phyloP scores from a whole-genome alignment of 1,284 basidiomycete genomes.

The Dichomitus squalens region DNA sequence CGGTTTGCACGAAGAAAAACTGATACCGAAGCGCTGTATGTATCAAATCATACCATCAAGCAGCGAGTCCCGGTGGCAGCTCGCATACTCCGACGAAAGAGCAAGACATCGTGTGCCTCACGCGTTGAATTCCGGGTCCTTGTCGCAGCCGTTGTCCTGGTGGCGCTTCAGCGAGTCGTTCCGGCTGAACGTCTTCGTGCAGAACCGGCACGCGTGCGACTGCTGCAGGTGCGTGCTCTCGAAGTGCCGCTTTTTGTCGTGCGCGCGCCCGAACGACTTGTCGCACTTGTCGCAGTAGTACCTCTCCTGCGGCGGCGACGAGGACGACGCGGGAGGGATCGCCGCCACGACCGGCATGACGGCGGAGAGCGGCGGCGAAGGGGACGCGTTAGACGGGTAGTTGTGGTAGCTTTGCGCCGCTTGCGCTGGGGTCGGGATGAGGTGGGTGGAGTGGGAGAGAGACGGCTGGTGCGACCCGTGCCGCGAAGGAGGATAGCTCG shows the following conservation, averaged over 20 bases:
- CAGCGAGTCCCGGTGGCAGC: no score
- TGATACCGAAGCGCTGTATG: no score
- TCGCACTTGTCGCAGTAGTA: slow-evolving; percentile 71
- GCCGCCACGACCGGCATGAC: slow-evolving; percentile 17
- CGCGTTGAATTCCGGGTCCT: slow-evolving; percentile 22
- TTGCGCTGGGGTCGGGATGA: slow-evolving; percentile 30
- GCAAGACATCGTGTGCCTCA: slow-evolving; percentile 7
- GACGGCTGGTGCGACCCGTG: slow-evolving; percentile 19
- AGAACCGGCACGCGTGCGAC: slow-evolving; percentile 66
- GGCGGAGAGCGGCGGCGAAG: slow-evolving; percentile 15
- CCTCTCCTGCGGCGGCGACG: slow-evolving; percentile 41
- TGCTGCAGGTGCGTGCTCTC: slow-evolving; percentile 73
- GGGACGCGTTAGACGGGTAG: slow-evolving; percentile 10
- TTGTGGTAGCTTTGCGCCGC: slow-evolving; percentile 23
- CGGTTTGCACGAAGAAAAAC: background rate
- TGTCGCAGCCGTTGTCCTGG: slow-evolving; percentile 60
- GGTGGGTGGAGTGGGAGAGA: slow-evolving; percentile 22
- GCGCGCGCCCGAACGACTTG: slow-evolving; percentile 74
- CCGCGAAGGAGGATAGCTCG: slow-evolving; percentile 13
- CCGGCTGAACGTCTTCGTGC: slow-evolving; percentile 74
- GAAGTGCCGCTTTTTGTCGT: slow-evolving; percentile 77
- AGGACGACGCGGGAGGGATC: slow-evolving; percentile 26
- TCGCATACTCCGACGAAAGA: no score
- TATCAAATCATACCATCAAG: no score
- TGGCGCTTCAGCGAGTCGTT: slow-evolving; percentile 59